A percentile compares a stretch with the other conserved stretches of the same genome.
phyloP scores from a whole-genome alignment of 179 eudicot species.

The Monotropa hypopitys region DNA sequence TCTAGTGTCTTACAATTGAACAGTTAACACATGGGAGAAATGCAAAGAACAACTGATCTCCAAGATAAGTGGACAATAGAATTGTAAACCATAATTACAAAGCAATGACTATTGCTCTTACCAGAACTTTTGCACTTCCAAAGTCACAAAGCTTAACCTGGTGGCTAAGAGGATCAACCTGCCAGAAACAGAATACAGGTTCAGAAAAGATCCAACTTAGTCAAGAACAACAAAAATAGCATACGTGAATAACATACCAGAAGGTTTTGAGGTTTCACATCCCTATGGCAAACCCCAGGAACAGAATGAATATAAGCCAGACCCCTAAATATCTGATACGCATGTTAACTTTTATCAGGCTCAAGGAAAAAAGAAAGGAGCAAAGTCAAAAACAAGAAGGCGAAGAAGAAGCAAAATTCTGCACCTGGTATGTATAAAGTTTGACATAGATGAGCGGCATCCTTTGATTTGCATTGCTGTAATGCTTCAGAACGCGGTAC shows the following conservation, averaged over 20 bases:
- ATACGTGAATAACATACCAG: constrained; percentile 30
- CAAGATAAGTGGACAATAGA: background rate
- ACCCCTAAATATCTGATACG: constrained; percentile 64
- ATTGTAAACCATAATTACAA: background rate
- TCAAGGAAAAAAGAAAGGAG: background rate
- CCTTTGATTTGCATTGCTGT: constrained; percentile 61
- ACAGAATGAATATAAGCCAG: constrained; percentile 67
- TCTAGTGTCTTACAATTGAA: background rate
- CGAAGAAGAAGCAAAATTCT: background rate
- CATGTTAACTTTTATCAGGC: background rate
- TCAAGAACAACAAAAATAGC: background rate
- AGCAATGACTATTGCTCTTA: constrained; percentile 12
- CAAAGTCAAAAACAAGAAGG: background rate
- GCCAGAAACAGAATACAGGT: background rate
- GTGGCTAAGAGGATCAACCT: constrained; percentile 78
- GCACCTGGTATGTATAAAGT: constrained; percentile 82
- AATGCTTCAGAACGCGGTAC: constrained; percentile 76
- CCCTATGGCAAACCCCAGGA: constrained; percentile 77
- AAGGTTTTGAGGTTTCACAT: constrained; percentile 79
- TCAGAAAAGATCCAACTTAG: background rate
- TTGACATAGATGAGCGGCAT: constrained; percentile 90
- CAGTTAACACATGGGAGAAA: background rate
- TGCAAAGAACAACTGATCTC: background rate
- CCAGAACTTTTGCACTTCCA: constrained; percentile 57
- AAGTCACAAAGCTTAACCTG: constrained; percentile 56